Conservation (phyloP, 176 grass and related monocot species). For the Chloris gayana region DNA sequence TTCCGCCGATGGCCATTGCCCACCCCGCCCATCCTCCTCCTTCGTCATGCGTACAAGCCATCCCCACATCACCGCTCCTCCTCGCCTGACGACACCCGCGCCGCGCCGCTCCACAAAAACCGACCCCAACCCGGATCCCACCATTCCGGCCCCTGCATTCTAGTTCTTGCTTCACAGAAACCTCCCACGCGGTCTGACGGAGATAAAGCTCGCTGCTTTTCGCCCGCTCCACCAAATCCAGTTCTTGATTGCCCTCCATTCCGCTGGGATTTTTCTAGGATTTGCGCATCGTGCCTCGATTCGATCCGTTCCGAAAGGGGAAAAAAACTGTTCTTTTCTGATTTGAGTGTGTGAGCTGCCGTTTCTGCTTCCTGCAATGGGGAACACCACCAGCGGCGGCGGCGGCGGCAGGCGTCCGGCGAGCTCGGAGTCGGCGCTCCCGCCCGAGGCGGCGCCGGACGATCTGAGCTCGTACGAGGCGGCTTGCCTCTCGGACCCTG, state of each 20-base stretch:
- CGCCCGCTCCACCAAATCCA: neutral
- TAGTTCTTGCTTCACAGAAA: slow-evolving; percentile 8
- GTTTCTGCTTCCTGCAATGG: slow-evolving; percentile 45
- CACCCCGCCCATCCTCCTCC: slow-evolving; percentile 41
- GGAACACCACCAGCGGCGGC: slow-evolving; percentile 40
- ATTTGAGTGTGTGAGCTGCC: neutral
- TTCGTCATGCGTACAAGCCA: slow-evolving; percentile 93
- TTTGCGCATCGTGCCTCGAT: slow-evolving; percentile 18
- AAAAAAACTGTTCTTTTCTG: slow-evolving; percentile 3
- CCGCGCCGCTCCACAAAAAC: slow-evolving; percentile 30
- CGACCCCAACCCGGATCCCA: slow-evolving; percentile 27
- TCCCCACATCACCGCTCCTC: slow-evolving; percentile 38
- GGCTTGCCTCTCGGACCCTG: slow-evolving; percentile 80
- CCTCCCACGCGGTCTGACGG: slow-evolving; percentile 32
- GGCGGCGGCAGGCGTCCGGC: slow-evolving; percentile 27
- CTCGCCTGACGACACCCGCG: slow-evolving; percentile 38
- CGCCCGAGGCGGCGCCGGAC: slow-evolving; percentile 42
- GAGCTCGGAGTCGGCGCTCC: slow-evolving; percentile 31
- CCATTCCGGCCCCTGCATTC: neutral
- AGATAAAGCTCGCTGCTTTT: slow-evolving; percentile 18
- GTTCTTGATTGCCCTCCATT: neutral
- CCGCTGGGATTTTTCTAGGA: slow-evolving; percentile 8
- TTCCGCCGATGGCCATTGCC: slow-evolving; percentile 66
- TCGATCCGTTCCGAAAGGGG: neutral
- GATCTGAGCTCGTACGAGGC: slow-evolving; percentile 93